Conservation (phyloP, 1,284 basidiomycete species). For the Cryptococcus sp. region DNA sequence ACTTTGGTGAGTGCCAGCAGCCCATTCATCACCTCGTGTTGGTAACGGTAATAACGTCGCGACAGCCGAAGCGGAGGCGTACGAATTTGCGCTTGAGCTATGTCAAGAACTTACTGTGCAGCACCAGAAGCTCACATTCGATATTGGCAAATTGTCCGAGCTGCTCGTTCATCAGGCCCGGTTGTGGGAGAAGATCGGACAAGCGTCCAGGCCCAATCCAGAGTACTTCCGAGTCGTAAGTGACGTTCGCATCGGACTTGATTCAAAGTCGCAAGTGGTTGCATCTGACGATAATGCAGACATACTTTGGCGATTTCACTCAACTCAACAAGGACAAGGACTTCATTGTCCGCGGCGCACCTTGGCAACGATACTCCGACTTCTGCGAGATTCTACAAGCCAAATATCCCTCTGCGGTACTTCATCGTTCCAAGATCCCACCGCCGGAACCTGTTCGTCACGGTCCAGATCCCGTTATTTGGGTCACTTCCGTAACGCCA, state of each 20-base stretch:
- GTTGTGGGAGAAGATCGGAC: slow-evolving; percentile 78
- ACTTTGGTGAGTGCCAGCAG: slow-evolving; percentile 63
- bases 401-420: slow-evolving; percentile 84
- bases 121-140: slow-evolving; percentile 82
- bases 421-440: slow-evolving; percentile 73
- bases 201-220: slow-evolving; percentile 77
- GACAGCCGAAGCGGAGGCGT: slow-evolving; percentile 88
- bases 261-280: neutral
- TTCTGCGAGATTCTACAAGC: slow-evolving; percentile 84
- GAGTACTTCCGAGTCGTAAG: slow-evolving; percentile 87
- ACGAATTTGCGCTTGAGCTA: slow-evolving; percentile 90
- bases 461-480: slow-evolving; percentile 81
- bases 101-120: slow-evolving; percentile 86
- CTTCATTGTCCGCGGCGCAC: slow-evolving; percentile 47
- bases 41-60: neutral
- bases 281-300: slow-evolving; percentile 11
- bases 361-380: slow-evolving; percentile 46
- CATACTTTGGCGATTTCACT: slow-evolving; percentile 48
- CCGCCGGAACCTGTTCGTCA: slow-evolving; percentile 78
- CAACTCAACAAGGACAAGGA: slow-evolving; percentile 49
- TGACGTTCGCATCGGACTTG: neutral
- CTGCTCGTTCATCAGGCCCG: slow-evolving; percentile 81
- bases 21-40: neutral
- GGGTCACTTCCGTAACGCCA: slow-evolving; percentile 80
- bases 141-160: slow-evolving; percentile 81